Percentiles rank a stretch among this genome's conserved stretches.
Conservation (phyloP, 352 stramenopile genomes). For the Globisporangium lucens region DNA sequence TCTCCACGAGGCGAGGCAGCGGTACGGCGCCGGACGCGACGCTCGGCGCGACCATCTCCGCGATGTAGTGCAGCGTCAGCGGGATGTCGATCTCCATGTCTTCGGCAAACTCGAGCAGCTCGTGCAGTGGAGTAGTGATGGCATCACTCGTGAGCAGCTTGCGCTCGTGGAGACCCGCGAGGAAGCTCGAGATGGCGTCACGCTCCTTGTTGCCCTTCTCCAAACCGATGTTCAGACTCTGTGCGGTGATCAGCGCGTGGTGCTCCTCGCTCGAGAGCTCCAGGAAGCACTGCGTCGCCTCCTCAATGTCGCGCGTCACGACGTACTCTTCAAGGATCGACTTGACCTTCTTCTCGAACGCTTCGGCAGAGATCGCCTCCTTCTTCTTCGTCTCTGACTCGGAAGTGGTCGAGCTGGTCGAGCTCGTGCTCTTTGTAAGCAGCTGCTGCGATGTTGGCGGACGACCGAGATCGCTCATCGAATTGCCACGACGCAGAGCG, state of each 20-base stretch:
- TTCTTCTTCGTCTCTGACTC: conserved; percentile 5
- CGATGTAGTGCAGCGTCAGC: conserved; percentile 63
- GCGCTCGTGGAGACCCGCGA: conserved; percentile 48
- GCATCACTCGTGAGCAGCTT: conserved; percentile 42
- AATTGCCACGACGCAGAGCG: conserved; percentile 15
- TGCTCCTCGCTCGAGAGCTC: conserved; percentile 54
- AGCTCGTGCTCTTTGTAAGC: conserved; percentile 12
- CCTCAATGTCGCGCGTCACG: conserved; percentile 81
- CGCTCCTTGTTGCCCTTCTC: conserved; percentile 72
- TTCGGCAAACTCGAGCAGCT: conserved; percentile 71
- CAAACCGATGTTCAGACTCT: conserved; percentile 62
- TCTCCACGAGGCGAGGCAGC: conserved; percentile 38
- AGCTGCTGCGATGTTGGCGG: conserved; percentile 38
- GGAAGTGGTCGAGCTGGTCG: conserved; percentile 7
- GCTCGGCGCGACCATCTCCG: conserved; percentile 65
- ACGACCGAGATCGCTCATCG: conserved; percentile 23
- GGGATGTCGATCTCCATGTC: conserved; percentile 85
- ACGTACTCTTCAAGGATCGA: conserved; percentile 86
- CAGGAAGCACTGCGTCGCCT: conserved; percentile 48
- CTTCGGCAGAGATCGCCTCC: conserved; percentile 37
- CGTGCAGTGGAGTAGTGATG: conserved; percentile 39
- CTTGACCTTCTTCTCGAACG: conserved; percentile 84
- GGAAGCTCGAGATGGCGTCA: conserved; percentile 43
- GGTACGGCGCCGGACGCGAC: conserved; percentile 41
- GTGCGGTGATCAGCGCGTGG: conserved; percentile 44